These are phyloP conservation scores for Cladophialophora exuberans DNA, from an alignment of 2,329 filamentous ascomycete genomes.

Conservation along the genomic window DNA sequence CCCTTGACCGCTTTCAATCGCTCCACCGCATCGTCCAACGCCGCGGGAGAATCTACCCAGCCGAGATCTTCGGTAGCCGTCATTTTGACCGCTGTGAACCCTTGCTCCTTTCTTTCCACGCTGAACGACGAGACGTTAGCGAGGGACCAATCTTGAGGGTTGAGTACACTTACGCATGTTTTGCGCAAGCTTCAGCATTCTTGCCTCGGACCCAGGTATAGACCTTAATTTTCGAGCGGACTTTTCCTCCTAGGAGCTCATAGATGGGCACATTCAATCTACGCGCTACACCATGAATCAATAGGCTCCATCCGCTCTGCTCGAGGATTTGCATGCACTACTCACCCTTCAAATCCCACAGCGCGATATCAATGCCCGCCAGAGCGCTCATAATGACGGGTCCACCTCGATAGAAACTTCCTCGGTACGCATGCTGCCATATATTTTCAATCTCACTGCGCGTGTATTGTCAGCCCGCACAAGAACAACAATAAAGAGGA, in stretches of 20 bases:
- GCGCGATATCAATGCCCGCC: conserved; percentile 9
- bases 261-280: conserved; percentile 12
- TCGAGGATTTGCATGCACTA: neutral
- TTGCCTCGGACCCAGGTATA: conserved; percentile 10
- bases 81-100: conserved; percentile 8
- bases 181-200: conserved; percentile 8
- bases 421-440: conserved; percentile 12
- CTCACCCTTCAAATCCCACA: conserved; percentile 10
- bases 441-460: conserved; percentile 11
- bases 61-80: conserved; percentile 11
- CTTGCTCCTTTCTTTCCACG: conserved; percentile 6
- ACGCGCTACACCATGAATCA: conserved; percentile 6
- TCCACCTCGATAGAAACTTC: conserved; percentile 11
- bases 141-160: neutral
- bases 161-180: conserved; percentile 6
- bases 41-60: conserved; percentile 11
- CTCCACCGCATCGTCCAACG: conserved; percentile 9
- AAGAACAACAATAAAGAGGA: conserved; percentile 3
- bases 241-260: conserved; percentile 5
- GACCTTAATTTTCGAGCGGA: conserved; percentile 13
- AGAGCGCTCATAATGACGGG: conserved; percentile 12
- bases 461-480: neutral
- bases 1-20: conserved; percentile 11
- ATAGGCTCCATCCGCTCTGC: conserved; percentile 3
- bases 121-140: conserved; percentile 8